phyloP scores from a whole-genome alignment of 352 stramenopile species.

The Pythium coloratum region DNA sequence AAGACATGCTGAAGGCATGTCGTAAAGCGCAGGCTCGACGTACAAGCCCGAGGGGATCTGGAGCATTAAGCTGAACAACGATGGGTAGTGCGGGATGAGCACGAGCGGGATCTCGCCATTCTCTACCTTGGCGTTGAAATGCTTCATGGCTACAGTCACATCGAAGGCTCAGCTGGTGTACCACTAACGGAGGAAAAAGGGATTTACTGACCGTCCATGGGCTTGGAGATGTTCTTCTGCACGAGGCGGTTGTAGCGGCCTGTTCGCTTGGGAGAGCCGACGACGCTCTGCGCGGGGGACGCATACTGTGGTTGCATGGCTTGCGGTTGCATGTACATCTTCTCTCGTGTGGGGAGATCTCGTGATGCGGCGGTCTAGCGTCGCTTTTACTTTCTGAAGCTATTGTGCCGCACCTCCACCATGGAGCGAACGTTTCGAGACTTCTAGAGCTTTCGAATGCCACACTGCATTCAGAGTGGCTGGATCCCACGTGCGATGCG shows the following conservation, averaged over 20 bases:
- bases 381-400: background rate
- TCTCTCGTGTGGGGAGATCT: background rate
- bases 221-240: slow-evolving; percentile 48
- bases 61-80: slow-evolving; percentile 49
- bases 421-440: no score
- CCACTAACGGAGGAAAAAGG: background rate
- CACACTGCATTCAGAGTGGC: background rate
- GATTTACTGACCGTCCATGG: slow-evolving; percentile 40
- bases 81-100: slow-evolving; percentile 54
- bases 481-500: background rate
- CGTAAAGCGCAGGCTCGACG: background rate
- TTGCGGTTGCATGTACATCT: slow-evolving; percentile 12
- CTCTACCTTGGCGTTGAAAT: slow-evolving; percentile 44
- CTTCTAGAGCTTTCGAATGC: no score
- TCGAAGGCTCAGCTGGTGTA: no score
- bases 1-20: no score
- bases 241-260: slow-evolving; percentile 50
- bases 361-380: background rate
- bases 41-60: slow-evolving; percentile 64
- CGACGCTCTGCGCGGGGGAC: background rate
- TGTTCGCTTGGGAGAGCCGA: slow-evolving; percentile 11
- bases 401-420: no score
- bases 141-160: slow-evolving; percentile 33
- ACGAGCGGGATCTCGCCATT: slow-evolving; percentile 67
- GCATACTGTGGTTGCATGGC: slow-evolving; percentile 16